These are phyloP conservation scores for Chytridium lagenaria DNA, from an alignment of 371 early-diverging fungal genomes.

Conservation along the genomic window DNA sequence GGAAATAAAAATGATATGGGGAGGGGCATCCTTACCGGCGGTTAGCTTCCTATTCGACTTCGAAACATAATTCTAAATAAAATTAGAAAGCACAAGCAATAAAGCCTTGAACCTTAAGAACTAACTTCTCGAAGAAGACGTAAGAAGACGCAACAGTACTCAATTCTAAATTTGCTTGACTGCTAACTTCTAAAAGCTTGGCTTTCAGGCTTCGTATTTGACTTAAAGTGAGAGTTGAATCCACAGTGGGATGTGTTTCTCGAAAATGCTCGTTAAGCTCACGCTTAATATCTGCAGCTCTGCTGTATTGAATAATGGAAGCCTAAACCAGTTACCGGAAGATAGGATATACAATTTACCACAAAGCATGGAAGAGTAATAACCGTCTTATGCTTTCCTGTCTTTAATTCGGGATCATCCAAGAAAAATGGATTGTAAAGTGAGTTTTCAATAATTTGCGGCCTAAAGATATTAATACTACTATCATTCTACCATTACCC, in stretches of 20 bases:
- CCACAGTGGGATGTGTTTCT: conserved; percentile 74
- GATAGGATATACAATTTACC: conserved; percentile 35
- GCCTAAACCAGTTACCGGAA: conserved; percentile 49
- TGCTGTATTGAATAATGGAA: conserved; percentile 68
- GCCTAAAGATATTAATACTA: conserved; percentile 17
- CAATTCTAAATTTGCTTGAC: conserved; percentile 75
- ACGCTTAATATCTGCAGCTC: conserved; percentile 62
- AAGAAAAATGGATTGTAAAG: conserved; percentile 59
- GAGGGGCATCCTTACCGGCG: too few relatives aligned
- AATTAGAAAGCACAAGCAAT: too few relatives aligned
- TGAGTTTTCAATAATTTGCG: conserved; percentile 35
- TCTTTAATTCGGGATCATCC: conserved; percentile 73
- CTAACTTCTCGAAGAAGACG: conserved; percentile 93
- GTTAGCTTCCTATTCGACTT: conserved; percentile 81
- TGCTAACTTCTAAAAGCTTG: conserved; percentile 62
- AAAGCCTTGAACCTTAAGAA: conserved; percentile 67
- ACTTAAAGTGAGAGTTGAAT: conserved; percentile 73
- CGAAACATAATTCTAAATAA: conserved; percentile 66
- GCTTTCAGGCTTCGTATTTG: conserved; percentile 79
- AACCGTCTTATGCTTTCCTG: conserved; percentile 64
- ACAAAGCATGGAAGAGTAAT: conserved; percentile 66
- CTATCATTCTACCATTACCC: conserved; percentile 40
- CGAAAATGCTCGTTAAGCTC: conserved; percentile 84
- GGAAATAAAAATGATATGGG: too few relatives aligned
- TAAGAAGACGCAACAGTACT: conserved; percentile 88